Percentiles rank a stretch among this genome's conserved stretches.
Evolutionary conservation across 768 basidiomycete species (phyloP).

Genomic region (Sarcodon sp.): DNA sequence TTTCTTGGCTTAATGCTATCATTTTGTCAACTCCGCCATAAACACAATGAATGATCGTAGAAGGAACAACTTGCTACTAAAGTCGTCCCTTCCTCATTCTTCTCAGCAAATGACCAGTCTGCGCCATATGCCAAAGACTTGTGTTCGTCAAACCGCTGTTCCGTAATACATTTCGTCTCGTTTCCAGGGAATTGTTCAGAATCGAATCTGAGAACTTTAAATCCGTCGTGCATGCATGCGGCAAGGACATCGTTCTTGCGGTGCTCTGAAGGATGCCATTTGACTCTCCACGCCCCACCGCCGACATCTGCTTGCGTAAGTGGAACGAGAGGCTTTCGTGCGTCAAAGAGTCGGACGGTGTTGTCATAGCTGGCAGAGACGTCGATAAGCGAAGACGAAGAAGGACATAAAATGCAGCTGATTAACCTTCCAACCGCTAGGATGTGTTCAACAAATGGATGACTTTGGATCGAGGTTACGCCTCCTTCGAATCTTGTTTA

Average conservation of each 20-base stretch:
- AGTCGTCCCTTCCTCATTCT: slow-evolving; percentile 21
- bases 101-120: slow-evolving; percentile 63
- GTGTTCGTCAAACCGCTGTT: slow-evolving; percentile 60
- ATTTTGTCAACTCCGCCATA: slow-evolving; percentile 56
- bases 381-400: background rate
- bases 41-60: slow-evolving; percentile 76
- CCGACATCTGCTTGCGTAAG: slow-evolving; percentile 56
- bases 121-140: slow-evolving; percentile 81
- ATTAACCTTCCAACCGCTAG: slow-evolving; percentile 84
- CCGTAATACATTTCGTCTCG: background rate
- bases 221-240: slow-evolving; percentile 98
- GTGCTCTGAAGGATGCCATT: slow-evolving; percentile 78
- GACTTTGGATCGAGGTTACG: slow-evolving; percentile 80
- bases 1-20: background rate
- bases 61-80: slow-evolving; percentile 86
- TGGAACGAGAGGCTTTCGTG: slow-evolving; percentile 47
- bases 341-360: slow-evolving; percentile 72
- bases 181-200: slow-evolving; percentile 16
- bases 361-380: slow-evolving; percentile 59
- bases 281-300: slow-evolving; percentile 92
- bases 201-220: slow-evolving; percentile 62
- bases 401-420: background rate
- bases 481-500: slow-evolving; percentile 75
- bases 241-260: slow-evolving; percentile 69
- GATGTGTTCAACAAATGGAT: slow-evolving; percentile 68